phyloP scores from a whole-genome alignment of 1,284 basidiomycete genomes.

The Ustilago shanxiensis region DNA sequence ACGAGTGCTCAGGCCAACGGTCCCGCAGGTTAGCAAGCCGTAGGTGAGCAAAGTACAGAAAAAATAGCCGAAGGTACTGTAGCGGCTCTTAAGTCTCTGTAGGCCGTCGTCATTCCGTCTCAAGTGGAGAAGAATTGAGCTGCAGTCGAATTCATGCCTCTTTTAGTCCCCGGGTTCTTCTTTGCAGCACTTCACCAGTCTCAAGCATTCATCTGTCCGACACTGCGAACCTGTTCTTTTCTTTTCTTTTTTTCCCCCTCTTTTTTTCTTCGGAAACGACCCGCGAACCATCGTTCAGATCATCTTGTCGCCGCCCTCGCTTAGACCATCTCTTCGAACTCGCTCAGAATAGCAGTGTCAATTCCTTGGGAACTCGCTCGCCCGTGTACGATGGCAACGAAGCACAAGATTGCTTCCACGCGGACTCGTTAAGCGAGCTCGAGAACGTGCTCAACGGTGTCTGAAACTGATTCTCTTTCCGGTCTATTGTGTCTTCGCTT shows the following conservation, averaged over 20 bases:
- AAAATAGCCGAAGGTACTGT: no score
- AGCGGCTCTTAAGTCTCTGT: not conserved
- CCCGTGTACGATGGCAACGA: no score
- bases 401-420: not conserved
- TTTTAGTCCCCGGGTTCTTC: not conserved
- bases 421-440: constrained; percentile 18
- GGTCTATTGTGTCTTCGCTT: not conserved
- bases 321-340: not conserved
- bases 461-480: constrained; percentile 4
- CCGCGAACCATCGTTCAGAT: not conserved
- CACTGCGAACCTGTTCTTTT: not conserved
- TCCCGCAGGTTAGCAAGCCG: constrained; percentile 1
- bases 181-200: not conserved
- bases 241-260: not conserved
- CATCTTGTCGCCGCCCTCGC: not conserved
- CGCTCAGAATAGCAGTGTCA: not conserved
- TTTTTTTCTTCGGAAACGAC: not conserved
- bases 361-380: no score
- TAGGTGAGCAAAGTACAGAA: not conserved
- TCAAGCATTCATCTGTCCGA: constrained; percentile 1
- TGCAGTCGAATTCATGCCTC: not conserved
- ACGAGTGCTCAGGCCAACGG: not conserved
- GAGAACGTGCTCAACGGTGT: constrained; percentile 25
- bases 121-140: not conserved
- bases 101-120: not conserved